Base-by-base conservation (phyloP, 805 yeast genomes). In the Myxozyma neotropica region DNA sequence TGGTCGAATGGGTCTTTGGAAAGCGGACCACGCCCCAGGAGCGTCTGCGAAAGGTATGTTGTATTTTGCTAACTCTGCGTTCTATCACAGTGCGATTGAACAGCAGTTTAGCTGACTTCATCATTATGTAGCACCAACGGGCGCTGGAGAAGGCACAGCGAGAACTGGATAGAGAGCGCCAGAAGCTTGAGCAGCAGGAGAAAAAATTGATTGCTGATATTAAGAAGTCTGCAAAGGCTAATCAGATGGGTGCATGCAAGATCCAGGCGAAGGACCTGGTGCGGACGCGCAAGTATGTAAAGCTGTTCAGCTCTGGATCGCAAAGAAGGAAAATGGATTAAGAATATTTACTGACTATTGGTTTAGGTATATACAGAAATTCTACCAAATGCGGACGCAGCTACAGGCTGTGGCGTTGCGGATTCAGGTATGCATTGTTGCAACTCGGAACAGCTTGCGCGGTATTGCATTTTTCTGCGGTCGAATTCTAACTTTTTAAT, bases 1-100 rank as follows among this genome's bases (percentile, higher is more conserved):
- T 87, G 68, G 82, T 94, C 66, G 96, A 92, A 70, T 94, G 98
- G 98, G 90, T 89, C 27, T 94, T 94, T 76, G 99, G 99, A 8
- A 89, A 90, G 80, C 83, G 87, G 71, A 77, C 88, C 64, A 90
- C 98, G 49, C 98, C 99, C 10, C 97, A 92, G 72, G 99, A 94
- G 75, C 82, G 91, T 73, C 82, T 94, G 72, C 84, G 97, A 64
- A 93, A 85, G 69, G 81, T 78, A 69, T 55, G 47, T 39, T n/a
- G 17, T 3, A 3, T n/a, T 8, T 13, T 15, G 40, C 19, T 24
- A 15, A 2, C 23, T 52, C 13, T 43, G 35, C 19, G 39, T 12
- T 35, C 38, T 3, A 7, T 3, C 44, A 39, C 43, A 13, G 43
- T 17, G 19, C 43, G 36, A 31, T 31, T 31, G n/a, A n/a, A n/a